A percentile compares a stretch with the other conserved stretches of the same genome.
Evolutionary conservation across 208 protist genomes (phyloP).

Genomic region (Angomonas ambiguus): DNA sequence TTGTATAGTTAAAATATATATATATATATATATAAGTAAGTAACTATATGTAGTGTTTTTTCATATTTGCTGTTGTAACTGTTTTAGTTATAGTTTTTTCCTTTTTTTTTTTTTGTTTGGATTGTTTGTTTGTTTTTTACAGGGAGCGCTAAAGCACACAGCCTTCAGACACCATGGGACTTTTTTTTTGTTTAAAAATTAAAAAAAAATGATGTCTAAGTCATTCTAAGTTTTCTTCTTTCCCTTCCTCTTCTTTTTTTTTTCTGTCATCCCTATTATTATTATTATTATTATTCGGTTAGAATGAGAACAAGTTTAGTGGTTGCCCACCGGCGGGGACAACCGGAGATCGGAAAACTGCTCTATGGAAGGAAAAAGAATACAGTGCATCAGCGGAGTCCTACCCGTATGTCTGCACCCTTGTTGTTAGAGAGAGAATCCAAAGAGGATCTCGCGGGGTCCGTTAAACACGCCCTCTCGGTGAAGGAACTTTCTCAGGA

Average conservation of each 20-base stretch:
- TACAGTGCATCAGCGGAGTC: constrained; percentile 46
- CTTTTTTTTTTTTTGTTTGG: constrained; percentile 17
- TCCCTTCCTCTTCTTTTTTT: constrained; percentile 15
- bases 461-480: constrained; percentile 37
- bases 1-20: constrained; percentile 7
- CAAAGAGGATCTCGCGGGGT: constrained; percentile 25
- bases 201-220: too few relatives aligned
- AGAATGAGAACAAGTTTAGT: not conserved
- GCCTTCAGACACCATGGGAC: too few relatives aligned
- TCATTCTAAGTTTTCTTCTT: constrained; percentile 17
- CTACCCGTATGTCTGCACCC: constrained; percentile 39
- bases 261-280: not conserved
- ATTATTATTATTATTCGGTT: too few relatives aligned
- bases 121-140: constrained; percentile 9
- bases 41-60: constrained; percentile 5
- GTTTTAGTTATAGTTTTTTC: not conserved
- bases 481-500: constrained; percentile 51
- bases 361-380: constrained; percentile 86
- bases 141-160: too few relatives aligned
- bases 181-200: too few relatives aligned
- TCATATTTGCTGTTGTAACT: constrained; percentile 5
- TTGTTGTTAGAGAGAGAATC: constrained; percentile 42
- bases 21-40: not conserved
- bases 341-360: constrained; percentile 52
- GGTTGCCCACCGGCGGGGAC: not conserved